Conservation (phyloP, 805 yeast species). For the Wickerhamomyces kurtzmanii region DNA sequence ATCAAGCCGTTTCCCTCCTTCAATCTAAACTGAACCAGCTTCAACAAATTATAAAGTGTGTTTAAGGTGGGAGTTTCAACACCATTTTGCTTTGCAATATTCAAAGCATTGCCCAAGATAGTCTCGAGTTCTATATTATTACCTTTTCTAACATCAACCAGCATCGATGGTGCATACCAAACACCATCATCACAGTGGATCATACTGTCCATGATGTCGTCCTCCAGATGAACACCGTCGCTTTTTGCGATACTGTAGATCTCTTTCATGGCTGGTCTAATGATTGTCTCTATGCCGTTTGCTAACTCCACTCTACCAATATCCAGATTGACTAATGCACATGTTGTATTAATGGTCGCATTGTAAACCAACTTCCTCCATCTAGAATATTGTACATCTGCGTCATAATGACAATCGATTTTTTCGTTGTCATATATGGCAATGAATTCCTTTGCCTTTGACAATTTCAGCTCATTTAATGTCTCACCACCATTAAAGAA, state of each 20-base stretch:
- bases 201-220: conserved; percentile 36
- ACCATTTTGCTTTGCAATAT: conserved; percentile 32
- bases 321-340: conserved; percentile 50
- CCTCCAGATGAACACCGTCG: conserved; percentile 50
- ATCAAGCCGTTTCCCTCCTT: conserved; percentile 46
- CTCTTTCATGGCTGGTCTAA: conserved; percentile 60
- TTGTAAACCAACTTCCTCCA: conserved; percentile 66
- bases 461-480: conserved; percentile 9
- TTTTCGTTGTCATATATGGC: conserved; percentile 32
- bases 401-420: conserved; percentile 29
- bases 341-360: conserved; percentile 52
- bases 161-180: conserved; percentile 65
- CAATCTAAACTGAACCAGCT: conserved; percentile 50
- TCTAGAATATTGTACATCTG: conserved; percentile 40
- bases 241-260: conserved; percentile 56
- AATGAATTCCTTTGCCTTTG: conserved; percentile 33
- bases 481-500: conserved; percentile 29
- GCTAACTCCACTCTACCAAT: conserved; percentile 40
- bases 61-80: conserved; percentile 54
- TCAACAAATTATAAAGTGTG: conserved; percentile 47
- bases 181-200: conserved; percentile 49
- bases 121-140: conserved; percentile 66
- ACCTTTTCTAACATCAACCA: conserved; percentile 54
- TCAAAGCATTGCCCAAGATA: conserved; percentile 57
- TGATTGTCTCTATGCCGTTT: conserved; percentile 30